Conservation (phyloP, 2,329 filamentous ascomycete genomes). For the Massarina eburnea region DNA sequence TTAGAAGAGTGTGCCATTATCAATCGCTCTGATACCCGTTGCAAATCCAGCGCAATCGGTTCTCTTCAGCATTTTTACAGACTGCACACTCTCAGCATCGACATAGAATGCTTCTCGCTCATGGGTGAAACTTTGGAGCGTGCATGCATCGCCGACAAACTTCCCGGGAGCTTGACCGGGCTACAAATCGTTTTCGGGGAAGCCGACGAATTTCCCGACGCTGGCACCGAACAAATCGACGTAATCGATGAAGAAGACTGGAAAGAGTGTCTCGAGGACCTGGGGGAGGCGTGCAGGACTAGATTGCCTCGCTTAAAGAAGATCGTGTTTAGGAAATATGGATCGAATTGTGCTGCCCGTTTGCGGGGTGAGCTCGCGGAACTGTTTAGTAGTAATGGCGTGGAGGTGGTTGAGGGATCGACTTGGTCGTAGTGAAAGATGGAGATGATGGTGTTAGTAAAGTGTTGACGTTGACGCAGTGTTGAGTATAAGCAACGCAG, state of each 20-base stretch:
- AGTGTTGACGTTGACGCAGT: no score
- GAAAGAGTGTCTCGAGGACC: not conserved
- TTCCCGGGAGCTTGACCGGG: not conserved
- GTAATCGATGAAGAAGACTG: slow-evolving; percentile 1
- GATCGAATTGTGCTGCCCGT: not conserved
- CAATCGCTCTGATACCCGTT: not conserved
- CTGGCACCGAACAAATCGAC: not conserved
- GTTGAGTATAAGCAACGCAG: no score
- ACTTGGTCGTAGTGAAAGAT: no score
- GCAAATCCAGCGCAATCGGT: not conserved
- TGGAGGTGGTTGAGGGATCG: no score
- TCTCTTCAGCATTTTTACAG: no score
- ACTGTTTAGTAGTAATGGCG: no score
- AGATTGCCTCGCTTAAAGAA: not conserved
- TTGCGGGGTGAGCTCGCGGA: no score
- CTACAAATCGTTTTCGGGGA: not conserved
- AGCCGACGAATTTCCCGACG: not conserved
- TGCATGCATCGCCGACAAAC: not conserved
- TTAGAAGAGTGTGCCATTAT: slow-evolving; percentile 1
- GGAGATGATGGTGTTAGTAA: no score
- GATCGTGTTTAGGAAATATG: not conserved
- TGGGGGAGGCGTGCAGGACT: not conserved
- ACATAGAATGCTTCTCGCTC: no score
- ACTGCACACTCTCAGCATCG: no score
- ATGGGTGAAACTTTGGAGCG: not conserved